Base-by-base conservation (phyloP, 163 green algal species). In the Chloromonas sp. region DNA sequence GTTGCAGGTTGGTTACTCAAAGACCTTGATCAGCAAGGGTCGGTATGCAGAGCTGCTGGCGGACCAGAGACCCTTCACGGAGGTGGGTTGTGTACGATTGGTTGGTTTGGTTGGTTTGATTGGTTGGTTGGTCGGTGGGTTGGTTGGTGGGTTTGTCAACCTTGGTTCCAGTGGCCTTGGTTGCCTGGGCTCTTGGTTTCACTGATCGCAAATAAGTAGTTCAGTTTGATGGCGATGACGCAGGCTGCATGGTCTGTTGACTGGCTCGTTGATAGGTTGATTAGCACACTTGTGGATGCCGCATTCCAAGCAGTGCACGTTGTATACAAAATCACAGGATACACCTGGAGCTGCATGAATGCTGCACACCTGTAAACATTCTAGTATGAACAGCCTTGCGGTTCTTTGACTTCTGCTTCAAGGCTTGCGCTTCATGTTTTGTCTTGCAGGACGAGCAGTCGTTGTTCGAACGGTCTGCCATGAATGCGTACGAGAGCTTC, bases 41-140 rank as follows among this genome's bases (percentile, higher is more conserved):
- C 90, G 88, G 61, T 99, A 94, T 88, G 96, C 96, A 13, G 86
- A 99, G 89, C 84, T 98, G 80, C 84, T 97, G 71, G 85, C 89
- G 0, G 96, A 98, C 81, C 94, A 93, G 82, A 87, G 94, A 13
- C 14, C 82, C 61, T 91, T 91, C 84, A 85, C 59, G 62, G 82
- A 79, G 83, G 85, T 78, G 60, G 58, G 66, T 70, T 78, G 1
- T 84, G 11, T 76, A 11, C 66, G 8, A n/a, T 8, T 11, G 5
- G 66, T 11, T 76, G 66, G 8, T 76, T 76, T n/a, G 8, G 66
- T 76, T 76, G 11, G 11, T 76, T 76, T n/a, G 8, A 11, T 76
- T 76, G 66, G 66, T 76, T 76, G 8, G 8, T n/a, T n/a, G 66
- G 8, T 11, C 5, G 11, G 11, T 76, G 66, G 66, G 8, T n/a